Base-by-base conservation (phyloP, 129 eudicot species). In the Chrysanthemum makinoi region DNA sequence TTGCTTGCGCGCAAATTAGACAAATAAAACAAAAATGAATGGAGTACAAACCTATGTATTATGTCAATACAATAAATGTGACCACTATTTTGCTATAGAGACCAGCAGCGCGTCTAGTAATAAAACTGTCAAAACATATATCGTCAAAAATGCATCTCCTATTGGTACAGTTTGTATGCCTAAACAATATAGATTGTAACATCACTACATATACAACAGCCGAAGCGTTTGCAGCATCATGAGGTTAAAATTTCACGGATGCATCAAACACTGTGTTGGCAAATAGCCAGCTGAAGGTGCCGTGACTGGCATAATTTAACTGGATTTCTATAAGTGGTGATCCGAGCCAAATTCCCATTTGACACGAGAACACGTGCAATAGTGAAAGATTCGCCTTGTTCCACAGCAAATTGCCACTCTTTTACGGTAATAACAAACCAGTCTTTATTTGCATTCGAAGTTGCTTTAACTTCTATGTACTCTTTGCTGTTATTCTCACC, bases 401-500 rank as follows among this genome's bases (percentile, higher is more conserved):
- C 88, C 35, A 72, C 75, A 26, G 86, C 94, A 79, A 85, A 87
- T 49, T 90, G 88, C 90, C 94, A 90, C 67, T 90, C 96, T 61
- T 83, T 79, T 30, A 77, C 62, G 4, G 81, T 74, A 76, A 90
- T 81, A 11, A 28, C 33, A 52, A 87, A 85, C 96, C 94, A 90
- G 39, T 83, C 84, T 77, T 85, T 90, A 18, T 64, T 76, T 18
- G 70, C 77, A 65, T 74, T 80, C 65, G 69, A 60, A 2, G 95
- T 87, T 19, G 94, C 80, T 77, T 90, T 90, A 13, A 90, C 96
- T 79, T 90, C 96, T 9, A 90, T 79, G 65, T 78, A 90, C 74
- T 89, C 93, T 52, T 50, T 65, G 28, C 49, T 74, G 28, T 39
- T 68, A 17, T 79, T 86, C 14, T 85, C 68, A 22, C 62, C 81